These are phyloP conservation scores for Candida berthetii DNA, from an alignment of 805 yeast species.

Conservation along the genomic window DNA sequence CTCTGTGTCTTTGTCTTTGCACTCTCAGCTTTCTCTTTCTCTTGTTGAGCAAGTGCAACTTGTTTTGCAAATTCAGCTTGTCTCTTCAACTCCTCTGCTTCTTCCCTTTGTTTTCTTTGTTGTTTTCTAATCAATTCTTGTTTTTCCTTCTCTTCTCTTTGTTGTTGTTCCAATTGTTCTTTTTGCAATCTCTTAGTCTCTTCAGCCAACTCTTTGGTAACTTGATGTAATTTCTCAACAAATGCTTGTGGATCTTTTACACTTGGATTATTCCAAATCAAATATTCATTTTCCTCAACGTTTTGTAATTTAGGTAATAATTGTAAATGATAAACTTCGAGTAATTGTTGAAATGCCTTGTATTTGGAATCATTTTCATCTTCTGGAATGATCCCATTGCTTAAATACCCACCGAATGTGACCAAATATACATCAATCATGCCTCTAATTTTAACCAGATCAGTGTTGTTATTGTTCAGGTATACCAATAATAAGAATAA, in stretches of 20 bases:
- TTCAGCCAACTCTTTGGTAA: slow-evolving; percentile 6
- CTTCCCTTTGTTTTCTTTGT: not conserved
- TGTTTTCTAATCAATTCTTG: not conserved
- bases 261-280: slow-evolving; percentile 13
- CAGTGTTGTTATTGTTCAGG: slow-evolving; percentile 12
- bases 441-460: slow-evolving; percentile 10
- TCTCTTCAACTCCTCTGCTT: slow-evolving; percentile 4
- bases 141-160: not conserved
- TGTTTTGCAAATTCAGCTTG: slow-evolving; percentile 1
- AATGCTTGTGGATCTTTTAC: slow-evolving; percentile 9
- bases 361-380: slow-evolving; percentile 1
- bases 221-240: slow-evolving; percentile 6
- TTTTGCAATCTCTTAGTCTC: not conserved
- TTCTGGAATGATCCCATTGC: slow-evolving; percentile 2
- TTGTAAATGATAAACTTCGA: slow-evolving; percentile 17
- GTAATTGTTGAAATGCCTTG: slow-evolving; percentile 10
- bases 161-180: slow-evolving; percentile 1
- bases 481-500: slow-evolving; percentile 15
- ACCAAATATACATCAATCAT: slow-evolving; percentile 16
- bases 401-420: not conserved
- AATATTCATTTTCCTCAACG: slow-evolving; percentile 14
- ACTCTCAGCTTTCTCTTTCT: not conserved
- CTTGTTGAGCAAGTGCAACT: not conserved
- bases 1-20: no score
- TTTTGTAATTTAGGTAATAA: slow-evolving; percentile 11